Evolutionary conservation across 345 rosid species (phyloP).

Genomic region (Salix suchowensis): DNA sequence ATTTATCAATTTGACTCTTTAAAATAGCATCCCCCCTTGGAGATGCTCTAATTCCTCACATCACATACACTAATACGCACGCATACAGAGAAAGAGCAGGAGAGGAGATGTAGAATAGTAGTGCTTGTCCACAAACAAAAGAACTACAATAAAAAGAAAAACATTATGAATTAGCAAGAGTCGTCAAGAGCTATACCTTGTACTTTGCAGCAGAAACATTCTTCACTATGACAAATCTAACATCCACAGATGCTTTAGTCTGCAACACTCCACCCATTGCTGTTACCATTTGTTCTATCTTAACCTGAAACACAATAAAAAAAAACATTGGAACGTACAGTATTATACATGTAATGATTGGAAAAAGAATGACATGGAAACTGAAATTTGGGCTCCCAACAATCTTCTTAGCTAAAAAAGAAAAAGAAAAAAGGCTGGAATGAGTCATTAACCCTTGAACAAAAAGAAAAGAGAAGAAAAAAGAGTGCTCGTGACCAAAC

Average conservation of each 20-base stretch:
- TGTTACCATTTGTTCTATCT: conserved; percentile 65
- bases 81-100: background rate
- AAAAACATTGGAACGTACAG: background rate
- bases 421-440: too few relatives aligned
- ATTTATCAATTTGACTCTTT: too few relatives aligned
- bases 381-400: too few relatives aligned
- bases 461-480: too few relatives aligned
- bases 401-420: too few relatives aligned
- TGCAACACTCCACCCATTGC: conserved; percentile 81
- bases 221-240: conserved; percentile 79
- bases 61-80: background rate
- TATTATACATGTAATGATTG: background rate
- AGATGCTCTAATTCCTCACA: background rate
- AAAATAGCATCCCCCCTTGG: too few relatives aligned
- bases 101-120: background rate
- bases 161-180: background rate
- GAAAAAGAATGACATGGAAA: background rate
- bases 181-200: conserved; percentile 50
- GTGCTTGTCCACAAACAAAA: background rate
- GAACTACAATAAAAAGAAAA: background rate
- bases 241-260: conserved; percentile 58
- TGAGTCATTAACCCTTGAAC: too few relatives aligned
- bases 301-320: conserved; percentile 44
- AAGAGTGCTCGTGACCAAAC: too few relatives aligned
- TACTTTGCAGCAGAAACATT: conserved; percentile 90